phyloP scores from a whole-genome alignment of 495 filamentous ascomycete species.

The Lasiosphaeris hirsuta region DNA sequence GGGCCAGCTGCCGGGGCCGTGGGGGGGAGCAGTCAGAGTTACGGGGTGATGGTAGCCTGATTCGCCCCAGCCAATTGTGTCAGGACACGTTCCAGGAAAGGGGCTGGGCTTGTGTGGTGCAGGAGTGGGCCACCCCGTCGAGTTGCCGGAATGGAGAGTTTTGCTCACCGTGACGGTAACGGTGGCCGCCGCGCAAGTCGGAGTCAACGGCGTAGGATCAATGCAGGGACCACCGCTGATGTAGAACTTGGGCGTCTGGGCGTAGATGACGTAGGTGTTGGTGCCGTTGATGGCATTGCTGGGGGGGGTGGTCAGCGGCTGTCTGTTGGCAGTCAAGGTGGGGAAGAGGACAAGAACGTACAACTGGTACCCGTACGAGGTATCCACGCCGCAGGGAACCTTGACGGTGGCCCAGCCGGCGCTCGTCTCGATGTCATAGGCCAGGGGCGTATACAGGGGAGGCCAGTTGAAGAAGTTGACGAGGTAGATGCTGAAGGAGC shows the following conservation, averaged over 20 bases:
- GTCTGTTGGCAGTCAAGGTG: not conserved
- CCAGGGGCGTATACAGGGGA: slow-evolving; percentile 40
- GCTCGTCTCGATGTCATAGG: slow-evolving; percentile 33
- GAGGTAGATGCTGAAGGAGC: slow-evolving; percentile 42
- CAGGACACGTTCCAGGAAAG: slow-evolving; percentile 22
- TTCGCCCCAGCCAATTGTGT: slow-evolving; percentile 27
- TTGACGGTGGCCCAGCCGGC: slow-evolving; percentile 32
- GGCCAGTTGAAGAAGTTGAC: slow-evolving; percentile 52
- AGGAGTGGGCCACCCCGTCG: not conserved
- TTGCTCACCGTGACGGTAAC: slow-evolving; percentile 32
- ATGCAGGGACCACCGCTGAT: slow-evolving; percentile 25
- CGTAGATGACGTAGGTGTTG: slow-evolving; percentile 49
- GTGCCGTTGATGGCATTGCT: slow-evolving; percentile 49
- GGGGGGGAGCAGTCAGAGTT: slow-evolving; percentile 17
- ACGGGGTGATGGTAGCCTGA: slow-evolving; percentile 27
- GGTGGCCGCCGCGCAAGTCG: slow-evolving; percentile 26
- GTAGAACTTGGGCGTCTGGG: slow-evolving; percentile 43
- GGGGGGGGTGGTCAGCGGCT: not conserved
- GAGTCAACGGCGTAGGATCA: slow-evolving; percentile 10
- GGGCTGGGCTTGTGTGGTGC: not conserved
- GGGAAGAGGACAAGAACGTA: slow-evolving; percentile 10
- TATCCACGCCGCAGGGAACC: slow-evolving; percentile 40
- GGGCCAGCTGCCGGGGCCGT: slow-evolving; percentile 3
- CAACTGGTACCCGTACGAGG: slow-evolving; percentile 45
- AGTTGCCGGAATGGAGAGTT: slow-evolving; percentile 18